Base-by-base conservation (phyloP, 192 early-diverging fungal species). In the Backusella macrospora region DNA sequence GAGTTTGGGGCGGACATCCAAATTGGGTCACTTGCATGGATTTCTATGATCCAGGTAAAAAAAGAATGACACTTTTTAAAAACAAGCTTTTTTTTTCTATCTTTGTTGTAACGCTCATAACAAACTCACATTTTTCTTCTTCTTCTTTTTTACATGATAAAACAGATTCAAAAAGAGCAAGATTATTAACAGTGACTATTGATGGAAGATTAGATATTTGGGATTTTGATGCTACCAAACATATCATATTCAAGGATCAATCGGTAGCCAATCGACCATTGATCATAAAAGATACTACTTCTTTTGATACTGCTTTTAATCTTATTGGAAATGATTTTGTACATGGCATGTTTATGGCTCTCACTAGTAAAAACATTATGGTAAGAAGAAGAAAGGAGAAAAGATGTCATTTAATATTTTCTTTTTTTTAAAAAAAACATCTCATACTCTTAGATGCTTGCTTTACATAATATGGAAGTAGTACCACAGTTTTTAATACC, bases 1-100 rank as follows among this genome's bases (percentile, higher is more conserved):
- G 88, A 59, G 82, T 89, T 14, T 89, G 88, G 88, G 84, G 81
- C 18, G 86, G 86, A 2, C 88, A 89, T 66, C 52, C 78, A 37
- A 81, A 87, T 62, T 89, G 88, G 88, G 85, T 84, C 12, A 71
- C 77, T 39, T 86, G 84, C 68, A 87, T 86, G 13, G 67, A 76
- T 14, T 75, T 86, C 34, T 83, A 82, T 76, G 83, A 78, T 39
- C 73, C 79, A 62, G 83, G 87, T 89, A 81, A 71, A 72, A 72
- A 34, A 37, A 21, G 8, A 62, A 68, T 23, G 38, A 74, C 46
- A 52, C 16, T 44, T 23, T 38, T 34, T 37, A 34, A 34, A 34
- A 34, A 34, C 43, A 34, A 21, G 37, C 9, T 12, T 18, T 67
- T 9, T 37, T 39, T 39, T 15, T 55, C 2, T 34, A 34, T n/a